A percentile compares a stretch with the other conserved stretches of the same genome.
Conservation (phyloP, 441 rosid species). For the Populus trichocarpa region DNA sequence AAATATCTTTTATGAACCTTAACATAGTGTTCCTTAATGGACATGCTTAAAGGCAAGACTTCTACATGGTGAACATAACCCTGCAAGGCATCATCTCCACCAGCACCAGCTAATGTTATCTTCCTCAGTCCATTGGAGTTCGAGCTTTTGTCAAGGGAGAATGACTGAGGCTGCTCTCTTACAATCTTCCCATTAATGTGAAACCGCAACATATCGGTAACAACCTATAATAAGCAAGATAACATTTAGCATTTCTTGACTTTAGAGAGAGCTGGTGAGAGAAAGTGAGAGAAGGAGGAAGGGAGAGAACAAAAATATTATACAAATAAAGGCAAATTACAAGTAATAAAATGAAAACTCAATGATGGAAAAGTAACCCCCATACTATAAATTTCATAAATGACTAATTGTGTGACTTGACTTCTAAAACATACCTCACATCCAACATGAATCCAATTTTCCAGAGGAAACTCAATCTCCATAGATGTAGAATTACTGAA, state of each 20-base stretch:
- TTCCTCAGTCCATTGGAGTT: constrained; percentile 26
- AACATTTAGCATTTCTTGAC: background rate
- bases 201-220: constrained; percentile 40
- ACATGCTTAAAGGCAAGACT: constrained; percentile 37
- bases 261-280: background rate
- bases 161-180: constrained; percentile 42
- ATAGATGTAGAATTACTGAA: constrained; percentile 32
- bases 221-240: constrained; percentile 34
- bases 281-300: background rate
- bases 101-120: constrained; percentile 36
- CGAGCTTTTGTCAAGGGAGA: constrained; percentile 26
- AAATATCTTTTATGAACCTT: constrained; percentile 36
- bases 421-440: constrained; percentile 46
- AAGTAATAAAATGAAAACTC: background rate
- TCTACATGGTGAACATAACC: constrained; percentile 50
- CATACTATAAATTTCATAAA: background rate
- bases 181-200: constrained; percentile 49
- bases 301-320: background rate
- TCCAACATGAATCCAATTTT: constrained; percentile 69
- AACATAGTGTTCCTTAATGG: constrained; percentile 38
- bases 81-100: constrained; percentile 38
- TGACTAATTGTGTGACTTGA: background rate
- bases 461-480: constrained; percentile 40
- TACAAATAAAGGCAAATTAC: background rate
- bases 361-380: background rate